A percentile compares a stretch with the other conserved stretches of the same genome.
Evolutionary conservation across 2,329 filamentous ascomycete species (phyloP).

Genomic region (Nemania sp.): DNA sequence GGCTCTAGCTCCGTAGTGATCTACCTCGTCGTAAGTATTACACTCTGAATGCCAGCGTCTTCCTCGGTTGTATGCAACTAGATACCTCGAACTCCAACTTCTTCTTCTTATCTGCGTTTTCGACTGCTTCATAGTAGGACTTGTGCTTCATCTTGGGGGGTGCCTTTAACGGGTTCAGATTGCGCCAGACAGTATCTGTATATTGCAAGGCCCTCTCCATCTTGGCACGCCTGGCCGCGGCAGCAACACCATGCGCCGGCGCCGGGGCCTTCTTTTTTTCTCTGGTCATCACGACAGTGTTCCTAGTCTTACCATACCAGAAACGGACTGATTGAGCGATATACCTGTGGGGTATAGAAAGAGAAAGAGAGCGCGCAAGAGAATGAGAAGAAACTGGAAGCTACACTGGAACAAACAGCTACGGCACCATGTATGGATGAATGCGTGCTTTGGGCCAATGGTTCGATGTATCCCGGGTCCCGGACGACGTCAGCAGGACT

Average conservation of each 20-base stretch:
- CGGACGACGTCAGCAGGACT: slow-evolving; percentile 14
- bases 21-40: slow-evolving; percentile 45
- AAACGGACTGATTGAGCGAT: slow-evolving; percentile 28
- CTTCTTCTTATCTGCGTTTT: slow-evolving; percentile 68
- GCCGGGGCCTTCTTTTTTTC: slow-evolving; percentile 41
- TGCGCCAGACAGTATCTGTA: slow-evolving; percentile 37
- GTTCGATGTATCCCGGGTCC: slow-evolving; percentile 15
- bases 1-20: slow-evolving; percentile 56
- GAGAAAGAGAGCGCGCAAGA: slow-evolving; percentile 10
- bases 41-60: background rate
- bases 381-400: slow-evolving; percentile 21
- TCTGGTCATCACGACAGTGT: slow-evolving; percentile 39
- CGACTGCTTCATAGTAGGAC: slow-evolving; percentile 66
- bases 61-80: slow-evolving; percentile 20
- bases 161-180: slow-evolving; percentile 40
- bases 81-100: slow-evolving; percentile 66
- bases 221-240: slow-evolving; percentile 37
- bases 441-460: slow-evolving; percentile 31
- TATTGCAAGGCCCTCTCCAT: slow-evolving; percentile 37
- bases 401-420: slow-evolving; percentile 35
- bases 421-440: slow-evolving; percentile 35
- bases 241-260: slow-evolving; percentile 34
- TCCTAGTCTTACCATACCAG: slow-evolving; percentile 43
- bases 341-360: slow-evolving; percentile 30
- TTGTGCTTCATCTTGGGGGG: slow-evolving; percentile 59